Evolutionary conservation across 2,329 filamentous ascomycete species (phyloP).

Genomic region (Lasiodiplodia sp.): DNA sequence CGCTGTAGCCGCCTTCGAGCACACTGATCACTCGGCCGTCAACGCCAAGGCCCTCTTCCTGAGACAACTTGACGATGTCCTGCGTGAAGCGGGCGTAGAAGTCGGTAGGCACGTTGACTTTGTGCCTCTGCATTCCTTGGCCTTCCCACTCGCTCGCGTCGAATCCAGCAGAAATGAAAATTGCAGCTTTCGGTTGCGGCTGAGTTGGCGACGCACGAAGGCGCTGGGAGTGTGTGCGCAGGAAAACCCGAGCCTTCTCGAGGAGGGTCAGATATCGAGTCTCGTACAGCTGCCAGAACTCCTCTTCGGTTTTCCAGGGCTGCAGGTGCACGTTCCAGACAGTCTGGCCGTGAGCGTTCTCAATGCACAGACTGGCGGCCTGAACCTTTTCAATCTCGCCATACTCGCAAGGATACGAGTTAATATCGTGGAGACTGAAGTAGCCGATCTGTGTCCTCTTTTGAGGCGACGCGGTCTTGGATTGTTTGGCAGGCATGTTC

Average conservation of each 20-base stretch:
- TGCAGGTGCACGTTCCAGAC: constrained; percentile 97
- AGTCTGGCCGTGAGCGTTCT: constrained; percentile 90
- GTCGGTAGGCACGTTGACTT: constrained; percentile 93
- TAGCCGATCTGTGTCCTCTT: constrained; percentile 92
- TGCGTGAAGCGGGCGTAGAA: constrained; percentile 93
- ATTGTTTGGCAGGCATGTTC: constrained; percentile 60
- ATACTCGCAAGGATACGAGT: constrained; percentile 94
- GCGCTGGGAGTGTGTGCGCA: constrained; percentile 74
- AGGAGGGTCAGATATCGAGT: constrained; percentile 77
- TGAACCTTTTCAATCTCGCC: constrained; percentile 94
- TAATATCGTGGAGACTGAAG: constrained; percentile 97
- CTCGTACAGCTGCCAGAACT: constrained; percentile 92
- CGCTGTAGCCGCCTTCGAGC: constrained; percentile 94
- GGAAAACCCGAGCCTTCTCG: constrained; percentile 79
- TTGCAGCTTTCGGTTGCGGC: constrained; percentile 77
- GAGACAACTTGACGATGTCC: constrained; percentile 82
- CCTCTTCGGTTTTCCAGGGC: constrained; percentile 78
- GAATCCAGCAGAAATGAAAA: constrained; percentile 95
- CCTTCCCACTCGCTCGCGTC: constrained; percentile 97
- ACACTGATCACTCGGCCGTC: constrained; percentile 91
- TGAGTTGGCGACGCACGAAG: constrained; percentile 64
- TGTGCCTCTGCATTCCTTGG: constrained; percentile 91
- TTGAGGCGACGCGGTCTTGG: constrained; percentile 75
- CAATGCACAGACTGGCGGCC: constrained; percentile 92
- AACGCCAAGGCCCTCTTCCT: constrained; percentile 77